Conservation (phyloP, 257 asterid genomes). For the Lycium ferocissimum region DNA sequence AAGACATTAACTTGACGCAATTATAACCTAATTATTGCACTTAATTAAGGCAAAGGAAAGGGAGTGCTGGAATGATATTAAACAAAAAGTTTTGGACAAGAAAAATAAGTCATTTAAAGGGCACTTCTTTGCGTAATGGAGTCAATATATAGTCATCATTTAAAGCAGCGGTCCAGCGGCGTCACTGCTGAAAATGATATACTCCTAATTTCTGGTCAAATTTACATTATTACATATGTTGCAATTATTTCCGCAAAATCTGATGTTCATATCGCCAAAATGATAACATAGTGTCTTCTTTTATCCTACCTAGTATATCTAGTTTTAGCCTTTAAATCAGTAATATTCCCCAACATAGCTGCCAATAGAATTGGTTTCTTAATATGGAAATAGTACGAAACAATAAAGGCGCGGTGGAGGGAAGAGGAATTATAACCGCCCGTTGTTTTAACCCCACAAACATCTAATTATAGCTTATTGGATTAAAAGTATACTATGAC, state of each 20-base stretch:
- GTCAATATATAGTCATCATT: neutral
- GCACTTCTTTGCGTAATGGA: neutral
- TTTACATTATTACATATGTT: too few species aligned
- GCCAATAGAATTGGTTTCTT: neutral
- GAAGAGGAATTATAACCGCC: neutral
- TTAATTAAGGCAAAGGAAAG: neutral
- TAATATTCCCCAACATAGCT: neutral
- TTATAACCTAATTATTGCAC: neutral
- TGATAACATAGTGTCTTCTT: neutral
- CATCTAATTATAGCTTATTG: neutral
- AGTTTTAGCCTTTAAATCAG: neutral
- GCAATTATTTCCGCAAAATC: neutral
- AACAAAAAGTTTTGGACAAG: too few species aligned
- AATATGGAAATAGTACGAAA: neutral
- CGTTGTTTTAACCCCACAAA: neutral
- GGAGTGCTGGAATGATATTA: neutral
- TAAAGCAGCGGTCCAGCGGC: neutral
- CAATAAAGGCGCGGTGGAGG: neutral
- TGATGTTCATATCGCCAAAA: neutral
- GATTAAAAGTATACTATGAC: neutral
- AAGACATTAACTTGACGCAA: neutral
- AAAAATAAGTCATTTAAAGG: neutral
- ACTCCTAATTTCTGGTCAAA: neutral
- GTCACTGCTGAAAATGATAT: neutral
- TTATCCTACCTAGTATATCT: too few species aligned